Conservation (phyloP, 2,329 filamentous ascomycete genomes). For the Balansia obtecta region DNA sequence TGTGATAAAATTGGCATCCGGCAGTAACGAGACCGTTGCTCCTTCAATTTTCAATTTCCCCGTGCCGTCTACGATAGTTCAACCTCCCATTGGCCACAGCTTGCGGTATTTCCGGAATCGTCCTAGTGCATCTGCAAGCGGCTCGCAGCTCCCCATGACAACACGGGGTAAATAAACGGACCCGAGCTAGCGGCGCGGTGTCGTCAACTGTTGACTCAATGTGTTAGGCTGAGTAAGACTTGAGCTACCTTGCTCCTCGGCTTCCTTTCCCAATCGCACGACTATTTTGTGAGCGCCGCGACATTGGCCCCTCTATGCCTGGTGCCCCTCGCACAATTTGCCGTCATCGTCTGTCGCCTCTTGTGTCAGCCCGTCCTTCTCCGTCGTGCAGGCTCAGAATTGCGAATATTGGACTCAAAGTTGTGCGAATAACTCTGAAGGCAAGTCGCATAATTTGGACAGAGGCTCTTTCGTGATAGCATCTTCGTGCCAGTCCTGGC, state of each 20-base stretch:
- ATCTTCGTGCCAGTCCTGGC: not conserved
- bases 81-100: not conserved
- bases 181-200: not conserved
- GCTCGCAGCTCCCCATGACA: not conserved
- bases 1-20: no score
- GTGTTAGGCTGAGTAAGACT: not conserved
- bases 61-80: no score
- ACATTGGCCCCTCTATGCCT: not conserved
- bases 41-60: no score
- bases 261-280: not conserved
- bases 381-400: not conserved
- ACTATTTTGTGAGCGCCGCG: not conserved
- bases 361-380: not conserved
- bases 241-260: not conserved
- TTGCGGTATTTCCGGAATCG: not conserved
- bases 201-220: constrained; percentile 1
- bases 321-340: not conserved
- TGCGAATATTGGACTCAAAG: not conserved
- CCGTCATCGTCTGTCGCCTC: not conserved
- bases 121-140: not conserved
- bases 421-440: not conserved
- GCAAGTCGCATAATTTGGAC: not conserved
- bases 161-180: not conserved
- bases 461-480: not conserved
- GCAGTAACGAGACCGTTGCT: no score